These are phyloP conservation scores for Aphanomyces cochlioides DNA, from an alignment of 352 stramenopile genomes.

Conservation along the genomic window DNA sequence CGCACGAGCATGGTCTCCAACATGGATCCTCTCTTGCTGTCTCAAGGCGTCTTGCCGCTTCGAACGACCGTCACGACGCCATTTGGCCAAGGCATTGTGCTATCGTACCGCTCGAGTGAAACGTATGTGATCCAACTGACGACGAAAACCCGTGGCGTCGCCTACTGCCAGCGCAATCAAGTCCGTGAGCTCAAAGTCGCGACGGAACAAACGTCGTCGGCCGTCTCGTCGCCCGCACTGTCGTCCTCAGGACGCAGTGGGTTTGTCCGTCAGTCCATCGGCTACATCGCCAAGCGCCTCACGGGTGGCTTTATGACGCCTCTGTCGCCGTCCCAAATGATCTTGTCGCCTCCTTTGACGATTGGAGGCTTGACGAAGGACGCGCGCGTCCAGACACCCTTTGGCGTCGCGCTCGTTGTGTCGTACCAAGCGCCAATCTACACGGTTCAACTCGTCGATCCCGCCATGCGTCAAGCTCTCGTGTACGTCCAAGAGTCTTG, in stretches of 20 bases:
- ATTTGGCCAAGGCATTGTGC: conserved; percentile 65
- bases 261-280: conserved; percentile 26
- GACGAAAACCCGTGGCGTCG: not conserved
- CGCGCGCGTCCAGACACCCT: conserved; percentile 54
- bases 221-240: not conserved
- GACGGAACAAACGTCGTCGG: not conserved
- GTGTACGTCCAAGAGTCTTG: conserved; percentile 11
- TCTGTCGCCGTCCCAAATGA: not conserved
- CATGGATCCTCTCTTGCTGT: conserved; percentile 23
- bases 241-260: not conserved
- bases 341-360: not conserved
- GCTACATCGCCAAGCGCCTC: conserved; percentile 22
- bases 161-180: conserved; percentile 10
- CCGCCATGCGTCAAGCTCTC: not conserved
- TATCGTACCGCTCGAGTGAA: conserved; percentile 62
- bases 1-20: conserved; percentile 19
- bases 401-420: conserved; percentile 58
- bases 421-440: conserved; percentile 52
- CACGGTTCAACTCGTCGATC: conserved; percentile 39
- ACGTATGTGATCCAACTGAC: conserved; percentile 65
- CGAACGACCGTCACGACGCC: conserved; percentile 64
- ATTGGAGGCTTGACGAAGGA: conserved; percentile 39
- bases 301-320: conserved; percentile 22
- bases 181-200: not conserved
- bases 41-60: conserved; percentile 41